Conservation (phyloP, 1,284 basidiomycete genomes). For the Leccinum angustisporum region DNA sequence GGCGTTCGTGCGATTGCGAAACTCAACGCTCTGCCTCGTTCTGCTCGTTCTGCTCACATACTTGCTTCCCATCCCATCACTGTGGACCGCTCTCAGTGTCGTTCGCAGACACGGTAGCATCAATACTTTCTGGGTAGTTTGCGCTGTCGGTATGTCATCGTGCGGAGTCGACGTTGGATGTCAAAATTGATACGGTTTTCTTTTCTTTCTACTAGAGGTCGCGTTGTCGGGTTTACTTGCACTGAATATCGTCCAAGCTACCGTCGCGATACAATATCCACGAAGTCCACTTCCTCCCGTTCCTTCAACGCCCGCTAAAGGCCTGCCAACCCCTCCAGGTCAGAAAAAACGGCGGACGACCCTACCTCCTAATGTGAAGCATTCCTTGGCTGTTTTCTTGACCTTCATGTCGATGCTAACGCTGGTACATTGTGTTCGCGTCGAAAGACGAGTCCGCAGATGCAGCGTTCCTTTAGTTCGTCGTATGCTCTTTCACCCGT, state of each 20-base stretch:
- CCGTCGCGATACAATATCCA: slow-evolving; percentile 55
- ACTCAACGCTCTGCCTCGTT: slow-evolving; percentile 46
- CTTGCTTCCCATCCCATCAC: slow-evolving; percentile 52
- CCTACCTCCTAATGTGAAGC: slow-evolving; percentile 51
- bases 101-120: slow-evolving; percentile 25
- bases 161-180: neutral
- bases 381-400: neutral
- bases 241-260: slow-evolving; percentile 52
- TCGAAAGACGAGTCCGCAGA: slow-evolving; percentile 49
- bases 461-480: slow-evolving; percentile 53
- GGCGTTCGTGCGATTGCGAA: slow-evolving; percentile 53
- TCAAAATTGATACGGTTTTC: neutral
- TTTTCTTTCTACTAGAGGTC: slow-evolving; percentile 40
- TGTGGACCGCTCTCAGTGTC: slow-evolving; percentile 39
- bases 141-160: slow-evolving; percentile 21
- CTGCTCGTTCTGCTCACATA: slow-evolving; percentile 49
- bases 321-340: slow-evolving; percentile 37
- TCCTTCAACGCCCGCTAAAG: slow-evolving; percentile 39
- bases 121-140: slow-evolving; percentile 19
- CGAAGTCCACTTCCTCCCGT: slow-evolving; percentile 42
- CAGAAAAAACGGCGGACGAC: slow-evolving; percentile 37
- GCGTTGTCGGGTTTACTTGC: slow-evolving; percentile 40
- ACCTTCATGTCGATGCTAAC: neutral
- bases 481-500: slow-evolving; percentile 50
- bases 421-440: neutral